Conservation (phyloP, 2,329 filamentous ascomycete species). For the Rhinocladiella mackenziei region DNA sequence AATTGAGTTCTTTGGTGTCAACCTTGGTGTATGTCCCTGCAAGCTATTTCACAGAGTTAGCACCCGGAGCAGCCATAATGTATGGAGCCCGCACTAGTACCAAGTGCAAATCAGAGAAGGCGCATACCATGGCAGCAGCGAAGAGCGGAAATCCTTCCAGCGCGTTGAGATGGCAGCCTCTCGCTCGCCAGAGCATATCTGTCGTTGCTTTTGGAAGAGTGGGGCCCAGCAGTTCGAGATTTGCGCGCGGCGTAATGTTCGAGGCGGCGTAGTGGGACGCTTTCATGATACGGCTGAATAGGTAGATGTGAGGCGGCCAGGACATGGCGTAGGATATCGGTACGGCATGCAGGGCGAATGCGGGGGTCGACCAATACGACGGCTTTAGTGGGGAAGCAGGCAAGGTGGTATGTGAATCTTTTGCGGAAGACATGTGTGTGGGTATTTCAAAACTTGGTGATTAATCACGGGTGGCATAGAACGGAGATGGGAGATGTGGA, state of each 20-base stretch:
- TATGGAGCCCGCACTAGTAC: not conserved
- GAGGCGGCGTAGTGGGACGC: constrained; percentile 32
- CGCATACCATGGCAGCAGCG: constrained; percentile 35
- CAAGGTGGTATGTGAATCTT: not conserved
- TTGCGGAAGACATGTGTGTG: not conserved
- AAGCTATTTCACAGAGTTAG: no score
- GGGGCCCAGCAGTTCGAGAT: constrained; percentile 32
- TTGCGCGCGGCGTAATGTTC: constrained; percentile 35
- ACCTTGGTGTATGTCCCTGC: constrained; percentile 36
- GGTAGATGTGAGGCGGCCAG: constrained; percentile 34
- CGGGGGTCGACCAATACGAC: constrained; percentile 13
- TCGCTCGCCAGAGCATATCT: constrained; percentile 30
- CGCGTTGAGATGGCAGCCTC: constrained; percentile 37
- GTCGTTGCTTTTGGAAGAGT: constrained; percentile 28
- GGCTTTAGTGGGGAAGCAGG: not conserved
- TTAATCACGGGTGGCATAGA: no score
- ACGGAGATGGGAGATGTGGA: no score
- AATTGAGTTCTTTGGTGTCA: constrained; percentile 33
- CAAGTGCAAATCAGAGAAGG: not conserved
- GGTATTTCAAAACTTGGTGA: no score
- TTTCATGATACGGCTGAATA: constrained; percentile 33
- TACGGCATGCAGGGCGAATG: constrained; percentile 34
- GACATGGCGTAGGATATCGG: constrained; percentile 34
- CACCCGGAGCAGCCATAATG: no score
- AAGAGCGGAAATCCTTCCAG: constrained; percentile 37